Conservation (phyloP, 495 filamentous ascomycete genomes). For the Aspergillus affinis region DNA sequence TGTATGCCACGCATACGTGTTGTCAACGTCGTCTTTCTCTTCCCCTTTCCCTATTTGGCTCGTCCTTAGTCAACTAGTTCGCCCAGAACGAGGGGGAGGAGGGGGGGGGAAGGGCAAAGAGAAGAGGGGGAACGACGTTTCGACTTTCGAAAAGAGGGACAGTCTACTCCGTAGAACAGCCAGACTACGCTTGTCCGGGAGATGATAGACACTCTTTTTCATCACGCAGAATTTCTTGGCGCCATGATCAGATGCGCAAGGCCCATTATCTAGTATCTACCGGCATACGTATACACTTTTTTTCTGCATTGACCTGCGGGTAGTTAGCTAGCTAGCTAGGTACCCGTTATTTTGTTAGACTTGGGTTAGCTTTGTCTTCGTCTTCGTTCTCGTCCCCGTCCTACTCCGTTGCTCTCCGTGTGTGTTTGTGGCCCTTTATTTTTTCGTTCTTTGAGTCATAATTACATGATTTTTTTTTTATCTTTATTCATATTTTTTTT, state of each 20-base stretch:
- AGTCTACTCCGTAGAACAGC: too few species aligned
- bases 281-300: slow-evolving; percentile 2
- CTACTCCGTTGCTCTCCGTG: neutral
- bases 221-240: slow-evolving; percentile 5
- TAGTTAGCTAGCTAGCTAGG: neutral
- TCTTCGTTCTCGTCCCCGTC: neutral
- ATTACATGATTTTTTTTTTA: too few species aligned
- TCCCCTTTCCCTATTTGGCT: neutral
- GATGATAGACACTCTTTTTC: slow-evolving; percentile 3
- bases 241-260: neutral
- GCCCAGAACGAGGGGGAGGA: neutral
- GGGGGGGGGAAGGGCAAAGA: neutral
- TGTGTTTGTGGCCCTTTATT: neutral
- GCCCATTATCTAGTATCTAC: neutral
- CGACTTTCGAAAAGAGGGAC: too few species aligned
- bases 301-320: neutral
- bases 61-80: too few species aligned
- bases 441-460: neutral
- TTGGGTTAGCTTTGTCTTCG: neutral
- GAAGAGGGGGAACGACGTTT: neutral
- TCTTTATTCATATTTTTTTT: neutral
- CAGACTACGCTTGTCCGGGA: neutral
- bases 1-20: slow-evolving; percentile 11
- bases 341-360: neutral
- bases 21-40: slow-evolving; percentile 14